These are phyloP conservation scores for Neonothopanus nambi DNA, from an alignment of 1,284 basidiomycete genomes.

Conservation along the genomic window DNA sequence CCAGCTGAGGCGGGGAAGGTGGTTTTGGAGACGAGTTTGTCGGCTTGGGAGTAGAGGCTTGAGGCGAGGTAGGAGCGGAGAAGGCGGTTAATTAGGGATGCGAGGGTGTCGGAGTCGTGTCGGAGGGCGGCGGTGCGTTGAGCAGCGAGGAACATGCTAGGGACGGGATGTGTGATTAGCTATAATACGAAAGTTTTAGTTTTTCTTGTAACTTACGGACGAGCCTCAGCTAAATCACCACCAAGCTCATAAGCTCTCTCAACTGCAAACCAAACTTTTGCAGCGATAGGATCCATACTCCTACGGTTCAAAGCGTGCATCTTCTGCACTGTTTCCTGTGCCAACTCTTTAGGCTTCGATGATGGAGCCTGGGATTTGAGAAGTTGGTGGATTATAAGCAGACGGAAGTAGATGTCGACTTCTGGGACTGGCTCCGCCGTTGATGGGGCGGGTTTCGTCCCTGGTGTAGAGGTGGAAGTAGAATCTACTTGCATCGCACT, in stretches of 20 bases:
- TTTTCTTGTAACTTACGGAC: constrained; percentile 71
- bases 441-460: constrained; percentile 32
- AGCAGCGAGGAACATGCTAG: constrained; percentile 83
- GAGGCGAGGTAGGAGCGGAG: constrained; percentile 91
- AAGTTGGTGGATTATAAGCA: constrained; percentile 82
- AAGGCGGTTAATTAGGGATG: constrained; percentile 92
- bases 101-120: constrained; percentile 85
- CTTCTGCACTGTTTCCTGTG: constrained; percentile 75
- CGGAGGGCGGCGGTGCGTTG: constrained; percentile 89
- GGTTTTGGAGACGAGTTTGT: constrained; percentile 94
- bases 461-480: constrained; percentile 30
- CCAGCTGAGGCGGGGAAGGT: constrained; percentile 86
- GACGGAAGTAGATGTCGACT: constrained; percentile 85
- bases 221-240: constrained; percentile 74
- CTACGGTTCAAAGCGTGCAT: constrained; percentile 83
- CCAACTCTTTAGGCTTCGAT: constrained; percentile 66
- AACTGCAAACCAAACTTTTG: constrained; percentile 86
- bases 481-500: constrained; percentile 75
- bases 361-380: constrained; percentile 56
- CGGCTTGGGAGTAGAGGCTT: constrained; percentile 94
- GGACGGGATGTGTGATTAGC: no score
- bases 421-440: constrained; percentile 78
- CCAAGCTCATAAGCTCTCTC: constrained; percentile 86
- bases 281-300: constrained; percentile 92
- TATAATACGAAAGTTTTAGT: no score